phyloP scores from a whole-genome alignment of 352 stramenopile species.

The Globisporangium lucens region DNA sequence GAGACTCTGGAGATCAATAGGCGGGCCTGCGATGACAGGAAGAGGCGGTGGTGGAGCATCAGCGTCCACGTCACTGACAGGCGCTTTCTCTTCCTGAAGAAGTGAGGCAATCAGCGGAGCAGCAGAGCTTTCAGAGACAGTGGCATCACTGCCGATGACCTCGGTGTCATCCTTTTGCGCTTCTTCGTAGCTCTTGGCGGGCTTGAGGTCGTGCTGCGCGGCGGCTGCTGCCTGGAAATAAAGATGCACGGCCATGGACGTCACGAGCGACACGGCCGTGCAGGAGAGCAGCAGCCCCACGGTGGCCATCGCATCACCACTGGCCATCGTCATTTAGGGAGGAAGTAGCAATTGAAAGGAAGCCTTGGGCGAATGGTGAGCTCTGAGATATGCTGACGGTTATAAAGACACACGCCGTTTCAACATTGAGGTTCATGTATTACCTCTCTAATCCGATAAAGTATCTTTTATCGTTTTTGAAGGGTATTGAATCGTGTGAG shows the following conservation, averaged over 20 bases:
- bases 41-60: neutral
- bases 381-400: neutral
- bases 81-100: neutral
- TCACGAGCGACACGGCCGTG: conserved; percentile 30
- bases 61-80: neutral
- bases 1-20: conserved; percentile 26
- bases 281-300: conserved; percentile 44
- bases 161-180: neutral
- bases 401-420: conserved; percentile 1
- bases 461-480: conserved; percentile 10
- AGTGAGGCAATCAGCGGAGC: neutral
- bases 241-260: conserved; percentile 37
- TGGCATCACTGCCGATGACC: neutral
- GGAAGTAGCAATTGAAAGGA: neutral
- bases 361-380: neutral
- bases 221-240: conserved; percentile 23
- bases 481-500: neutral
- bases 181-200: neutral
- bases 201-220: neutral
- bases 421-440: neutral
- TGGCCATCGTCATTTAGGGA: neutral
- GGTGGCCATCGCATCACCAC: conserved; percentile 16
- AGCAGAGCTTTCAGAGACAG: neutral
- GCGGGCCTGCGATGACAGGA: conserved; percentile 16
- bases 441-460: conserved; percentile 9